These are phyloP conservation scores for Talaromyces proteolyticus DNA, from an alignment of 495 filamentous ascomycete species.

Conservation along the genomic window DNA sequence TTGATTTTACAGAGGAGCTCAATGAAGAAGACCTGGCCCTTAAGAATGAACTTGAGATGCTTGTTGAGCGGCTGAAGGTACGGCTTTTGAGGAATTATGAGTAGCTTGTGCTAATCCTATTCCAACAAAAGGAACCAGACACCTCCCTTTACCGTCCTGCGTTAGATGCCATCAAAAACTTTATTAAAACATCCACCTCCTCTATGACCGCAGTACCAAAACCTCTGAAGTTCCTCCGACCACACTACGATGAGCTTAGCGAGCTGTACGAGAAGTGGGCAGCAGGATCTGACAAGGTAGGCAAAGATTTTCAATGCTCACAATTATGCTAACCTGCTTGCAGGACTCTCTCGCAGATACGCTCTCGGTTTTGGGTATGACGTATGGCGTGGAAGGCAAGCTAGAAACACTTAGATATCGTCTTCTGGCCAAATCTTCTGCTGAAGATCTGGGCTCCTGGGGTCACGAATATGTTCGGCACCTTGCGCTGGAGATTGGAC, in stretches of 20 bases:
- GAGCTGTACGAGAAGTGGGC: constrained; percentile 86
- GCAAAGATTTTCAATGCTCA: background rate
- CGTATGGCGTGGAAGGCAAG: constrained; percentile 92
- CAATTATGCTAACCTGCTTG: constrained; percentile 7
- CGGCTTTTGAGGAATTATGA: constrained; percentile 9
- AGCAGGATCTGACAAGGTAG: constrained; percentile 71
- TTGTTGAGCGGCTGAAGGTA: constrained; percentile 92
- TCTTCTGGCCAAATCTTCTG: constrained; percentile 68
- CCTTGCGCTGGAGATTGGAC: constrained; percentile 89
- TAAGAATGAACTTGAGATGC: constrained; percentile 97
- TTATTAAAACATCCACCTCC: constrained; percentile 96
- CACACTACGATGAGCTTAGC: constrained; percentile 84
- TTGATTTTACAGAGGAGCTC: constrained; percentile 65
- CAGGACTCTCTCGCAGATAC: constrained; percentile 86
- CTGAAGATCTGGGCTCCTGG: constrained; percentile 88
- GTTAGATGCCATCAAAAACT: constrained; percentile 90
- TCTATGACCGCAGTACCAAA: constrained; percentile 99
- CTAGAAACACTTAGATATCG: constrained; percentile 95
- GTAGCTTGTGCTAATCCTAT: constrained; percentile 8
- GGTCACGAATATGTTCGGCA: constrained; percentile 98
- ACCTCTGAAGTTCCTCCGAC: constrained; percentile 94
- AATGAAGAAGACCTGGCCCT: constrained; percentile 97
- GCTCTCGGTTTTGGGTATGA: constrained; percentile 97
- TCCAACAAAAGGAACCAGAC: constrained; percentile 66
- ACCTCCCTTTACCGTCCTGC: constrained; percentile 83